Conservation (phyloP, 495 filamentous ascomycete species). For the Hypoxylon rickii region DNA sequence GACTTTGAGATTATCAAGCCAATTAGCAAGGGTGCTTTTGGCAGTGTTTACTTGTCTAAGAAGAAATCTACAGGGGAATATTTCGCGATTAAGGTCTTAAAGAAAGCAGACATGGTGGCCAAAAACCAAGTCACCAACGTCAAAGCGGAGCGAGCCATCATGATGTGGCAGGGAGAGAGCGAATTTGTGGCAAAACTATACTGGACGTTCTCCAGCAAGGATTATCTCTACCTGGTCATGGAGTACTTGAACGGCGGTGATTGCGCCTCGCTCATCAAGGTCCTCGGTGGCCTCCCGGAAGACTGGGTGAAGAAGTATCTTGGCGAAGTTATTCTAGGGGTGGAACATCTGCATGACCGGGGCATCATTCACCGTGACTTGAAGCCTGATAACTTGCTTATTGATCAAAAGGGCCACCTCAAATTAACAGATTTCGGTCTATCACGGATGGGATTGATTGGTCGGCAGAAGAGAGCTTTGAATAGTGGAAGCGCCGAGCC, state of each 20-base stretch:
- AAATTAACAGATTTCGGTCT: slow-evolving; percentile 98
- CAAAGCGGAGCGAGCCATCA: slow-evolving; percentile 98
- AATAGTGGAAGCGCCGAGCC: slow-evolving; percentile 76
- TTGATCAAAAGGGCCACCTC: slow-evolving; percentile 94
- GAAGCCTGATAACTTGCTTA: slow-evolving; percentile 96
- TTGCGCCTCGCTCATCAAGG: slow-evolving; percentile 93
- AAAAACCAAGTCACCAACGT: slow-evolving; percentile 99
- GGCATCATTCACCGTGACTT: slow-evolving; percentile 96
- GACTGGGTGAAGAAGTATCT: slow-evolving; percentile 98
- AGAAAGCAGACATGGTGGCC: slow-evolving; percentile 99
- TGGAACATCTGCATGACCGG: slow-evolving; percentile 91
- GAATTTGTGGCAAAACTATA: slow-evolving; percentile 99
- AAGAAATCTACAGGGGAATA: slow-evolving; percentile 99
- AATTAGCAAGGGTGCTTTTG: slow-evolving; percentile 98
- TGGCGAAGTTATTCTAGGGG: slow-evolving; percentile 90
- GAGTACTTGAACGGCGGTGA: slow-evolving; percentile 98
- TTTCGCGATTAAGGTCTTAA: slow-evolving; percentile 96
- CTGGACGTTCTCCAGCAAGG: slow-evolving; percentile 99
- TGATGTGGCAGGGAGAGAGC: slow-evolving; percentile 99
- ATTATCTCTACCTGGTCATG: slow-evolving; percentile 98
- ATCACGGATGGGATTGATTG: slow-evolving; percentile 95
- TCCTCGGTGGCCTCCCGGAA: slow-evolving; percentile 86
- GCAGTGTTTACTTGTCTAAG: slow-evolving; percentile 95
- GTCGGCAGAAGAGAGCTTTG: slow-evolving; percentile 90
- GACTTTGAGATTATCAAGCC: slow-evolving; percentile 99